Evolutionary conservation across 208 protist genomes (phyloP).

Genomic region (Borovskyia barvae): DNA sequence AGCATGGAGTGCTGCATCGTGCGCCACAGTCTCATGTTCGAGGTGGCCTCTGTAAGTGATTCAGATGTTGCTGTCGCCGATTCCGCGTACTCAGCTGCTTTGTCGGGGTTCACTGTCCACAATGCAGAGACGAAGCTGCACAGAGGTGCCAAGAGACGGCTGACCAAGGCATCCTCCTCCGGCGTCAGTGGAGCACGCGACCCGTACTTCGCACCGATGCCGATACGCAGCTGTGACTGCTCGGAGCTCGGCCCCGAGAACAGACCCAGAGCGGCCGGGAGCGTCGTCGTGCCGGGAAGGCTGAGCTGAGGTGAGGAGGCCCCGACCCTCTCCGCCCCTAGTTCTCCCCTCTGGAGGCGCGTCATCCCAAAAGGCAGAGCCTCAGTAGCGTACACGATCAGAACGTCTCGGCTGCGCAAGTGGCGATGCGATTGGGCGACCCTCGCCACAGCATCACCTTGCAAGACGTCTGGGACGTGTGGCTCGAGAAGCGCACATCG

Average conservation of each 20-base stretch:
- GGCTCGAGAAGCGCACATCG: conserved; percentile 72
- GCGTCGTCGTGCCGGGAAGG: neutral
- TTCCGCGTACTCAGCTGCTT: conserved; percentile 42
- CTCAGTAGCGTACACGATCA: conserved; percentile 44
- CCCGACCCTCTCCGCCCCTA: neutral
- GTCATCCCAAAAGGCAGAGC: conserved; percentile 56
- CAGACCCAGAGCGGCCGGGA: conserved; percentile 21
- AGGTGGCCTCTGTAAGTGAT: conserved; percentile 4
- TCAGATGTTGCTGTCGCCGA: conserved; percentile 22
- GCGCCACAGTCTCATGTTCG: conserved; percentile 61
- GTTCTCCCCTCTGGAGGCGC: conserved; percentile 16
- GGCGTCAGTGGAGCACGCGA: conserved; percentile 18
- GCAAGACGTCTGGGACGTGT: conserved; percentile 30
- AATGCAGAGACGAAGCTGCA: conserved; percentile 58
- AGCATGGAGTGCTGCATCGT: conserved; percentile 85
- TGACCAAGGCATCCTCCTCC: conserved; percentile 25
- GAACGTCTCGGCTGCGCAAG: conserved; percentile 37
- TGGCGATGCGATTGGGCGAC: conserved; percentile 58
- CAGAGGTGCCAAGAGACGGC: conserved; percentile 40
- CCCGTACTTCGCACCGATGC: conserved; percentile 38
- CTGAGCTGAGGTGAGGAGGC: neutral
- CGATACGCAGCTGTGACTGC: conserved; percentile 32
- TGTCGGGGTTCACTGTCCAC: conserved; percentile 57
- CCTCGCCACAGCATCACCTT: conserved; percentile 54
- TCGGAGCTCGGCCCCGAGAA: conserved; percentile 3